A percentile compares a stretch with the other conserved stretches of the same genome.
phyloP scores from a whole-genome alignment of 352 stramenopile genomes.

The Phytophthora crassamura region DNA sequence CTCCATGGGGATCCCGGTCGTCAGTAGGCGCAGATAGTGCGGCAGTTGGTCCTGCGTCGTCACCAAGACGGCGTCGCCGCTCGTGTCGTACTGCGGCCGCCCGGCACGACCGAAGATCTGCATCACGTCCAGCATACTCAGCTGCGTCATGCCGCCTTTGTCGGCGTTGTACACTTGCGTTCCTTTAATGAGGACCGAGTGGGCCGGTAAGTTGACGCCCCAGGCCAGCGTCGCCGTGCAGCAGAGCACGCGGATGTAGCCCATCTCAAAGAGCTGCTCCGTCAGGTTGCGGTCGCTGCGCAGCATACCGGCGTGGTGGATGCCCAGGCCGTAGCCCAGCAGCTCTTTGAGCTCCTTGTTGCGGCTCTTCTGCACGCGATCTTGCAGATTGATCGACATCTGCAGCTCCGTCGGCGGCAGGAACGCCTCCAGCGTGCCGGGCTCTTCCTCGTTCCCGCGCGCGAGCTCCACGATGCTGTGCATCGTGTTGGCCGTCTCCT shows the following conservation, averaged over 20 bases:
- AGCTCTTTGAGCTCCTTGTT: conserved; percentile 97
- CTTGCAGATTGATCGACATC: conserved; percentile 57
- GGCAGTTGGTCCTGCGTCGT: conserved; percentile 94
- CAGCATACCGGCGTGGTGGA: conserved; percentile 99
- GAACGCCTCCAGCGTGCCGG: conserved; percentile 62
- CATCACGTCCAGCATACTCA: conserved; percentile 99
- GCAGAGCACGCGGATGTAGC: conserved; percentile 97
- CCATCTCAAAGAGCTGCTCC: conserved; percentile 98
- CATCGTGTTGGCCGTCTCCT: conserved; percentile 97
- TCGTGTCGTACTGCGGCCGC: conserved; percentile 99
- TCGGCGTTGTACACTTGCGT: conserved; percentile 99
- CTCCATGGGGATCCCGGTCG: conserved; percentile 97
- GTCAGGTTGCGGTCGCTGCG: conserved; percentile 94
- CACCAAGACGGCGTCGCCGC: conserved; percentile 98
- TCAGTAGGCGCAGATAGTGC: conserved; percentile 97
- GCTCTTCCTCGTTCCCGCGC: conserved; percentile 66
- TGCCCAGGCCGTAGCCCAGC: conserved; percentile 94
- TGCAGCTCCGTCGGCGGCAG: conserved; percentile 61
- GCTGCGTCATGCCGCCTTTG: conserved; percentile 97
- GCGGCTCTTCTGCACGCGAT: conserved; percentile 92
- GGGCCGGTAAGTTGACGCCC: conserved; percentile 99
- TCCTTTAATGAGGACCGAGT: conserved; percentile 99
- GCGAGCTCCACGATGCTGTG: conserved; percentile 92
- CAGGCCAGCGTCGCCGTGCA: conserved; percentile 99
- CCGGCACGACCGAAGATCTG: conserved; percentile 99